phyloP scores from a whole-genome alignment of 2,329 filamentous ascomycete species.

The Acarospora socialis region DNA sequence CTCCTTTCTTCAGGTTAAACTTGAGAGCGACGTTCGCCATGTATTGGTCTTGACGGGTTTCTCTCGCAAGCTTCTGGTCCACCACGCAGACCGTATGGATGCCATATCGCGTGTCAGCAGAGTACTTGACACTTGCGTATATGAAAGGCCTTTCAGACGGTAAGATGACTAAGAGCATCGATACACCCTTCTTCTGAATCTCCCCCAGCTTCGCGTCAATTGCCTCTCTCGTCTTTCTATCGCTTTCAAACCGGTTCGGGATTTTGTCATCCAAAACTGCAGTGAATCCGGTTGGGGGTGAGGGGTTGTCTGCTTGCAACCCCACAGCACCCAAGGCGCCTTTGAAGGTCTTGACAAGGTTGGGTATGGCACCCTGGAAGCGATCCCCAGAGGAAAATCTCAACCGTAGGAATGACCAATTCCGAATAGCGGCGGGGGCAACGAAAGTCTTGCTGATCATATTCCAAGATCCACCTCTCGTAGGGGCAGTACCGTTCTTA shows the following conservation, averaged over 20 bases:
- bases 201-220: slow-evolving; percentile 1
- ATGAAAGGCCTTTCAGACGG: slow-evolving; percentile 9
- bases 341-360: too few relatives aligned
- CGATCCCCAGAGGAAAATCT: too few relatives aligned
- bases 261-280: too few relatives aligned
- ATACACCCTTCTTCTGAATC: slow-evolving; percentile 1
- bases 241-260: not conserved
- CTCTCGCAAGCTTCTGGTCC: not conserved
- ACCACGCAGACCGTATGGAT: slow-evolving; percentile 13
- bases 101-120: slow-evolving; percentile 12
- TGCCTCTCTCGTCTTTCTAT: not conserved
- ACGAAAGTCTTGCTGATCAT: slow-evolving; percentile 1
- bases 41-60: slow-evolving; percentile 1
- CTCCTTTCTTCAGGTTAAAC: slow-evolving; percentile 16
- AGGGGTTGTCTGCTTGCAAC: too few relatives aligned
- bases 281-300: too few relatives aligned
- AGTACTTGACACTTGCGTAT: slow-evolving; percentile 14
- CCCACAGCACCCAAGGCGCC: too few relatives aligned
- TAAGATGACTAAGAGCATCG: slow-evolving; percentile 12
- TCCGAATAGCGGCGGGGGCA: not conserved
- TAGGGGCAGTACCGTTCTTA: slow-evolving; percentile 1
- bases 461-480: slow-evolving; percentile 9
- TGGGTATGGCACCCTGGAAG: too few relatives aligned
- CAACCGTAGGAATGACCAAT: slow-evolving; percentile 2
- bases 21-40: slow-evolving; percentile 14